Conservation (phyloP, 352 stramenopile genomes). For the Pythium vanterpoolii region DNA sequence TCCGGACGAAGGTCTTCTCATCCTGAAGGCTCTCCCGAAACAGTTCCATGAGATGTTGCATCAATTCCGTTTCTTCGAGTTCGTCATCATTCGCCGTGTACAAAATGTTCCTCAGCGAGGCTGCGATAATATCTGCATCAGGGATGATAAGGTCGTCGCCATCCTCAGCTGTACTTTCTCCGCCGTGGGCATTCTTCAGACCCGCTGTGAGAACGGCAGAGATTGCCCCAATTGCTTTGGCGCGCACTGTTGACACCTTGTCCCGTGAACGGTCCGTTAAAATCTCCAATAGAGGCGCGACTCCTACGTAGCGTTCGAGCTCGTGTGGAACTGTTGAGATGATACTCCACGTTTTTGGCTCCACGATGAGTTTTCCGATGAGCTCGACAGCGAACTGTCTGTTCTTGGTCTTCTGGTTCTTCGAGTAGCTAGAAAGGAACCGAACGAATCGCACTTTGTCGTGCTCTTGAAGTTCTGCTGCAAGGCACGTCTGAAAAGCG, state of each 20-base stretch:
- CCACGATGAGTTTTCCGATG: slow-evolving; percentile 56
- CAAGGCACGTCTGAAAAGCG: slow-evolving; percentile 36
- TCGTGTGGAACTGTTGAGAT: slow-evolving; percentile 19
- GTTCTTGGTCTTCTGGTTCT: slow-evolving; percentile 69
- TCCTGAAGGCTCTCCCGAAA: slow-evolving; percentile 72
- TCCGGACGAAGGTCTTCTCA: slow-evolving; percentile 83
- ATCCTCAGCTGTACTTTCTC: slow-evolving; percentile 4
- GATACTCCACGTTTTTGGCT: slow-evolving; percentile 48
- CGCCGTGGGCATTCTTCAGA: slow-evolving; percentile 27
- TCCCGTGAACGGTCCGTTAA: slow-evolving; percentile 72
- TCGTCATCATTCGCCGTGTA: slow-evolving; percentile 26
- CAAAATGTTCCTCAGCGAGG: slow-evolving; percentile 48
- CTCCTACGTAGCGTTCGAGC: slow-evolving; percentile 41
- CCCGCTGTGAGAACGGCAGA: slow-evolving; percentile 56
- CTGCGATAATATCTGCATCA: slow-evolving; percentile 36
- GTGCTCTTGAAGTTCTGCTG: slow-evolving; percentile 41
- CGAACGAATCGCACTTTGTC: slow-evolving; percentile 56
- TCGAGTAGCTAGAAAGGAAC: slow-evolving; percentile 76
- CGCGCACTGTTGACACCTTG: slow-evolving; percentile 75
- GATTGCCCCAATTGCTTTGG: slow-evolving; percentile 77
- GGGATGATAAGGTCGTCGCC: background rate
- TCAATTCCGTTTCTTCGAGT: slow-evolving; percentile 56
- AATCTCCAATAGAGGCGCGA: slow-evolving; percentile 60
- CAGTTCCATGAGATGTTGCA: slow-evolving; percentile 64
- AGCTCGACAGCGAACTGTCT: slow-evolving; percentile 82